Evolutionary conservation across 2,329 filamentous ascomycete genomes (phyloP), one percentile per base, ranked within the genome.

Genomic region (Ophiostoma sp.): DNA sequence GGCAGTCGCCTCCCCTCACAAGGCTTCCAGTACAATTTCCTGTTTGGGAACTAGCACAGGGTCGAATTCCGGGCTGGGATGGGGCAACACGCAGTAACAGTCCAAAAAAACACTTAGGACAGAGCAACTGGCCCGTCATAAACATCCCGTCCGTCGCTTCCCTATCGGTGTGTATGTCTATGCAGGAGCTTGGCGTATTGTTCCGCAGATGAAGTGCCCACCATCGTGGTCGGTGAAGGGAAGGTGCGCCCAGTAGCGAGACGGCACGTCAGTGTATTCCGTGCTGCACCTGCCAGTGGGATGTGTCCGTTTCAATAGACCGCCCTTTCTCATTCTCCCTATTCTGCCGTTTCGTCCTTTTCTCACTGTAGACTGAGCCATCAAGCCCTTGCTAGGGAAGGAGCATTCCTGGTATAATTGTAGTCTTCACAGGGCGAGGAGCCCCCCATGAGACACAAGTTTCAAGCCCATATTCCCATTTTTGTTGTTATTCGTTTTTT

Each of bases 161-260:
- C 45, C 19, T 55, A 50, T 55, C n/a, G 42, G 42, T 69, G 66
- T 36, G 28, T 5, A 52, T 17, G 15, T 52, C 25, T 9, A 36
- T 55, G 25, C 66, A 69, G 28, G 19, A 59, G 68, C 52, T 42
- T 33, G 33, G 69, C 28, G 50, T 39, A 28, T 70, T 59, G 33
- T 57, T 70, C 69, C 69, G 69, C 45, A 59, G 12, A 70, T 70
- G 69, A 70, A 70, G 33, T 28, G 31, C 50, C 69, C 61, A 64
- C 61, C 36, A 64, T 64, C 15, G 36, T 22, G 61, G 48, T 70
- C 69, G 69, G 69, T 70, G 52, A 70, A 59, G 69, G 48, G 45
- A 57, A 70, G 68, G 68, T 70, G 50, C 68, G 50, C 19, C 68
- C 68, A 57, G 50, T 55, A 70, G 45, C 50, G 68, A 70, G 31